A percentile compares a stretch with the other conserved stretches of the same genome.
Evolutionary conservation across 257 asterid species (phyloP).

Genomic region (Penstemon davidsonii): DNA sequence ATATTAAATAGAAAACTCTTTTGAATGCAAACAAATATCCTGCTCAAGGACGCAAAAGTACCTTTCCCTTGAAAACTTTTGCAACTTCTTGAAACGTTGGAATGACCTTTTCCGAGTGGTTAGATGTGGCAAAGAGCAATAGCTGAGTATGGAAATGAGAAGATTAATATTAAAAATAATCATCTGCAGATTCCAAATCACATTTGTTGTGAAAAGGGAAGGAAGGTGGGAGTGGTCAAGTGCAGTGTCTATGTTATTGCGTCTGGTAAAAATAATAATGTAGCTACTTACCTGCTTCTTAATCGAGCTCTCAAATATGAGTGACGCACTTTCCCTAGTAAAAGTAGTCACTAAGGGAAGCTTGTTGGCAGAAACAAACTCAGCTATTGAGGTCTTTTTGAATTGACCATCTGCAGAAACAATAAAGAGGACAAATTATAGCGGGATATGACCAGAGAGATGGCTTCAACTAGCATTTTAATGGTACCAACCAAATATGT

Average conservation of each 20-base stretch:
- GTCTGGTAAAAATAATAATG: constrained; percentile 16
- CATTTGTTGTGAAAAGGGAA: not conserved
- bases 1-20: constrained; percentile 14
- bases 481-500: constrained; percentile 61
- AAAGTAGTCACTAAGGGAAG: constrained; percentile 81
- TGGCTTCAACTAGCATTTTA: constrained; percentile 12
- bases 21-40: constrained; percentile 18
- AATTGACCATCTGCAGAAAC: constrained; percentile 67
- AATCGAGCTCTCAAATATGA: constrained; percentile 74
- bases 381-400: constrained; percentile 57
- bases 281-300: constrained; percentile 69
- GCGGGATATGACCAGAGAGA: constrained; percentile 22
- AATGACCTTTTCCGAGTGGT: constrained; percentile 47
- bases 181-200: not conserved
- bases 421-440: constrained; percentile 12
- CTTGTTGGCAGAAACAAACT: constrained; percentile 84
- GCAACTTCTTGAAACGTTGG: constrained; percentile 87
- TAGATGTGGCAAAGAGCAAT: constrained; percentile 76
- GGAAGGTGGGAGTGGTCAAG: not conserved
- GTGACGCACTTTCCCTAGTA: constrained; percentile 70
- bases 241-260: not conserved
- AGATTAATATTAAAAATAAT: constrained; percentile 19
- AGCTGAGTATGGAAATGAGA: constrained; percentile 46
- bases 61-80: constrained; percentile 91
- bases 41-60: constrained; percentile 24